Conservation (phyloP, 2,329 filamentous ascomycete genomes). For the Aspergillus oerlinghausenensis region DNA sequence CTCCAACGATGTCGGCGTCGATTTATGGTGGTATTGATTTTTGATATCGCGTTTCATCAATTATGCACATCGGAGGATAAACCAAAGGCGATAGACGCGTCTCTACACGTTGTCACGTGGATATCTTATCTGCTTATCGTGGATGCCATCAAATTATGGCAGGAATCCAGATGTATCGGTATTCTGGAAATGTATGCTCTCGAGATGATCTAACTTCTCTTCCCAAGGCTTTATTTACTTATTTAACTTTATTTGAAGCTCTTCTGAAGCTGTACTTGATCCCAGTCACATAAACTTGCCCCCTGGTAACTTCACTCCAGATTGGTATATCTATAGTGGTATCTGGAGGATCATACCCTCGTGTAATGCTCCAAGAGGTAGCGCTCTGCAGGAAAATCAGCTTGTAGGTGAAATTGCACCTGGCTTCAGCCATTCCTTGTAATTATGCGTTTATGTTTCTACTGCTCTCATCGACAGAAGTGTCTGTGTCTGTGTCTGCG, state of each 20-base stretch:
- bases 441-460: background rate
- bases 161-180: background rate
- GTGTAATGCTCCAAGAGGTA: background rate
- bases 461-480: background rate
- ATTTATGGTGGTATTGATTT: background rate
- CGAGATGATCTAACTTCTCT: background rate
- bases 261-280: background rate
- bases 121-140: background rate
- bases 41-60: background rate
- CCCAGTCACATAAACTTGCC: background rate
- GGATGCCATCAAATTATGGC: background rate
- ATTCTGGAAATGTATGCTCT: background rate
- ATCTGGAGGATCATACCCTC: background rate
- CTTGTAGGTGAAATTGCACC: background rate
- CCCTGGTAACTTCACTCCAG: background rate
- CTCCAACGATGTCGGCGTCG: constrained; percentile 3
- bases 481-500: background rate
- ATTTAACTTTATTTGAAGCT: background rate
- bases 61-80: background rate
- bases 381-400: background rate
- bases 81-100: constrained; percentile 16
- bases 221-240: background rate
- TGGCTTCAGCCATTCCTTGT: background rate
- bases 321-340: too few species aligned
- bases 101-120: constrained; percentile 22